Evolutionary conservation across 306 rosid genomes (phyloP).

Genomic region (Rosa chinensis): DNA sequence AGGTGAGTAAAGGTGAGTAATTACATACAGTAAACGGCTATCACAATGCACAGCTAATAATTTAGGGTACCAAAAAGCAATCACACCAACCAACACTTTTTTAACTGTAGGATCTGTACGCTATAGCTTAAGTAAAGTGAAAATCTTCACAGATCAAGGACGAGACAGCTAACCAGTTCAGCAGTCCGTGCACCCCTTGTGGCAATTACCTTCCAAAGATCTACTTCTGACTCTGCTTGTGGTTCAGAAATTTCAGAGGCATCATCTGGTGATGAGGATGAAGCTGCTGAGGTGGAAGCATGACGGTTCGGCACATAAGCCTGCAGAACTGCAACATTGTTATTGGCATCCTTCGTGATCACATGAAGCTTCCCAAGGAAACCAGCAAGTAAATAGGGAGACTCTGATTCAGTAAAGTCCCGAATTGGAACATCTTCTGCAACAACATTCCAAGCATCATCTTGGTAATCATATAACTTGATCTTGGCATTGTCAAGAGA

Average conservation of each 20-base stretch:
- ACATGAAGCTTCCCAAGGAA: constrained; percentile 84
- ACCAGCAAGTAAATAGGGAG: constrained; percentile 90
- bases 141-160: constrained; percentile 50
- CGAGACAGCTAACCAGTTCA: constrained; percentile 89
- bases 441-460: constrained; percentile 81
- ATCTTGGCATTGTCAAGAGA: constrained; percentile 71
- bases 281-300: constrained; percentile 31
- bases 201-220: constrained; percentile 65
- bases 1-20: neutral
- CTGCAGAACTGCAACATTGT: constrained; percentile 55
- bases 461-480: constrained; percentile 80
- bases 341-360: constrained; percentile 76
- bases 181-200: constrained; percentile 49
- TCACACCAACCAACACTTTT: constrained; percentile 1
- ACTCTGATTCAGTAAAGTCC: constrained; percentile 78
- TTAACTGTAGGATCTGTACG: neutral
- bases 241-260: constrained; percentile 41
- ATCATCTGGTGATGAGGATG: constrained; percentile 33
- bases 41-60: neutral
- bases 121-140: neutral
- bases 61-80: neutral
- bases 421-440: constrained; percentile 76
- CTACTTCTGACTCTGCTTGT: constrained; percentile 47
- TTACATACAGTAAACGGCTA: neutral
- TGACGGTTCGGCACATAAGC: constrained; percentile 46